A percentile compares a stretch with the other conserved stretches of the same genome.
Evolutionary conservation across 331 rosid species (phyloP).

Genomic region (Malus hybrid): DNA sequence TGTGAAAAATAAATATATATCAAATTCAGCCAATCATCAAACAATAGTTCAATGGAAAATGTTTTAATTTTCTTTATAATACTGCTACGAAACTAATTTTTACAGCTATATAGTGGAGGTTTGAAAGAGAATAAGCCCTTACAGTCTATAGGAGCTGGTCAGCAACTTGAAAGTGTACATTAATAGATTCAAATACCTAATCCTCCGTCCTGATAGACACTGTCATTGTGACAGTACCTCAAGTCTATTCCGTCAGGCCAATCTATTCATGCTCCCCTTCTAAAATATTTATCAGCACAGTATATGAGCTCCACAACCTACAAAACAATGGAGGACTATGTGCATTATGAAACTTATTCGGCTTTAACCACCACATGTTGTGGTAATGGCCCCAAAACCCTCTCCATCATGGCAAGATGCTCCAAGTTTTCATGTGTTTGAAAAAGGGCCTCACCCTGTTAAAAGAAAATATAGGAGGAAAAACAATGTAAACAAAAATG

Average conservation of each 20-base stretch:
- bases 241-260: constrained; percentile 47
- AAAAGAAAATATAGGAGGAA: constrained; percentile 1
- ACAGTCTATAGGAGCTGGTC: background rate
- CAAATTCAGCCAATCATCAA: too few relatives aligned
- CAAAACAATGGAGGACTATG: background rate
- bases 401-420: constrained; percentile 93
- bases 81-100: background rate
- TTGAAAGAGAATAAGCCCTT: background rate
- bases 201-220: background rate
- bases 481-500: background rate
- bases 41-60: background rate
- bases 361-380: constrained; percentile 63
- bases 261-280: constrained; percentile 47
- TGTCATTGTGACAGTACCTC: too few relatives aligned
- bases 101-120: background rate
- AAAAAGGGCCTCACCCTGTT: constrained; percentile 77
- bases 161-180: background rate
- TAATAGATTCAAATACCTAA: background rate
- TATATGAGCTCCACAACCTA: constrained; percentile 3
- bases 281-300: constrained; percentile 61
- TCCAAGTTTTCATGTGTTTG: constrained; percentile 82
- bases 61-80: background rate
- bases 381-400: constrained; percentile 75
- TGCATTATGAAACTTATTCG: constrained; percentile 43
- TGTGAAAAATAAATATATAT: too few relatives aligned